These are phyloP conservation scores for Globisporangium orthogonon DNA, from an alignment of 352 stramenopile genomes.

Conservation along the genomic window DNA sequence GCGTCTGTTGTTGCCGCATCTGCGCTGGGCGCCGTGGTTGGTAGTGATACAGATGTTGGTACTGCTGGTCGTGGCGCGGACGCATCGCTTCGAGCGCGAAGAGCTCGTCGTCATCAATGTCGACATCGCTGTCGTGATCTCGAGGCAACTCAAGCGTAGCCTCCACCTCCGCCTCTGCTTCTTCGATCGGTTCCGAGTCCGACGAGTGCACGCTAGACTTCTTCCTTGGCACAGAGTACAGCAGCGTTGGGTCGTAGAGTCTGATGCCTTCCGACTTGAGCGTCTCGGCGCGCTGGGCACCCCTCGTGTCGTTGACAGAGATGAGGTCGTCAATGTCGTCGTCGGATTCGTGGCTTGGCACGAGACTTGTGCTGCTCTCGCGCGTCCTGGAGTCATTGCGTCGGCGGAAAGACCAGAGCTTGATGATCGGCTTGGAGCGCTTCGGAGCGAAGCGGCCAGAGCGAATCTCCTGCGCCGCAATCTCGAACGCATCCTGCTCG, in stretches of 20 bases:
- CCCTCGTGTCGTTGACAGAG: no score
- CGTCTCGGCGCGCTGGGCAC: no score
- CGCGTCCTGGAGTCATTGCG: neutral
- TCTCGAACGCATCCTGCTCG: constrained; percentile 16
- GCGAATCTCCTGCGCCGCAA: constrained; percentile 25
- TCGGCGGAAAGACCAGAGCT: constrained; percentile 4
- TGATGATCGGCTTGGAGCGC: neutral
- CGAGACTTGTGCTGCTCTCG: neutral
- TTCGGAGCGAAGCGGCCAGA: constrained; percentile 14
- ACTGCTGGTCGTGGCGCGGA: neutral
- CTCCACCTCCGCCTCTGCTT: neutral
- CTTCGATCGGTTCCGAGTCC: constrained; percentile 1
- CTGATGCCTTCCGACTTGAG: constrained; percentile 3
- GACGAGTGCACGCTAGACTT: constrained; percentile 5
- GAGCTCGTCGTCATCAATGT: neutral
- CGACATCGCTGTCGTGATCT: neutral
- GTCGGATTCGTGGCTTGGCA: neutral
- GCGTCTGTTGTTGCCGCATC: neutral
- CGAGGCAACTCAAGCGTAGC: neutral
- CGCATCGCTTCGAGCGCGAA: neutral
- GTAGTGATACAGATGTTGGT: neutral
- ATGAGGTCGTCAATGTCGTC: neutral
- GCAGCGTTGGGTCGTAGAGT: constrained; percentile 6
- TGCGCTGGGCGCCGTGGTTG: neutral
- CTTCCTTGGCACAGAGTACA: neutral